Base-by-base conservation (phyloP, 192 early-diverging fungal species). In the Entomortierella beljakovae region DNA sequence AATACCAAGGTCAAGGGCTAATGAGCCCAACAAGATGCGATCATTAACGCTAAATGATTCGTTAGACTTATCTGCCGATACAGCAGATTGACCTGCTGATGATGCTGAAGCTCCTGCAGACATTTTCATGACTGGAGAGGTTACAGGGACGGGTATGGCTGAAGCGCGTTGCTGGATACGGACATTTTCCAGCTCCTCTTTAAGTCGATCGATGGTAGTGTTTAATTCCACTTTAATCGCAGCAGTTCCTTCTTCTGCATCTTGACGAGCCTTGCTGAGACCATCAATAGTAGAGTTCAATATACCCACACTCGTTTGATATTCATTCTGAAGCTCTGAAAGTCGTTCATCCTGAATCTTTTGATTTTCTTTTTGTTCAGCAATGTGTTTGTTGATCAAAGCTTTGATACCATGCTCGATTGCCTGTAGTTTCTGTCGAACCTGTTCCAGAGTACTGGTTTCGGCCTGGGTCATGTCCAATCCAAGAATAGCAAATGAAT, bases 1-100 rank as follows among this genome's bases (percentile, higher is more conserved):
- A 33, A 79, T 79, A 6, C 75, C 75, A n/a, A 79, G 62, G 23
- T 79, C 75, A 0, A 79, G 68, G 16, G 68, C 43, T 20, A 79
- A 56, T 5, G 75, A 38, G 42, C 67, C 51, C 37, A 79, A 31
- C 3, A 70, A 51, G 11, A 70, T 25, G 29, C 71, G 71, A 32
- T 74, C 71, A 3, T 49, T 29, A 2, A 48, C 34, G 31, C 50
- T 43, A 22, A 65, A 60, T 0, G 46, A 29, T 13, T 54, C 40
- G 2, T 9, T 46, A 2, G 57, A 10, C 20, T 43, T 43, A 23
- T 56, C 34, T 20, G 43, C 18, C 20, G 20, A n/a, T 2, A 7
- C 6, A 15, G 35, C 20, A 11, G 49, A 22, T 6, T 31, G 25
- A 6, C 32, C 32, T 25, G 23, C 11, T 0, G 70, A 55, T 2